Evolutionary conservation across 768 basidiomycete species (phyloP).

Genomic region (Phaffia australis): DNA sequence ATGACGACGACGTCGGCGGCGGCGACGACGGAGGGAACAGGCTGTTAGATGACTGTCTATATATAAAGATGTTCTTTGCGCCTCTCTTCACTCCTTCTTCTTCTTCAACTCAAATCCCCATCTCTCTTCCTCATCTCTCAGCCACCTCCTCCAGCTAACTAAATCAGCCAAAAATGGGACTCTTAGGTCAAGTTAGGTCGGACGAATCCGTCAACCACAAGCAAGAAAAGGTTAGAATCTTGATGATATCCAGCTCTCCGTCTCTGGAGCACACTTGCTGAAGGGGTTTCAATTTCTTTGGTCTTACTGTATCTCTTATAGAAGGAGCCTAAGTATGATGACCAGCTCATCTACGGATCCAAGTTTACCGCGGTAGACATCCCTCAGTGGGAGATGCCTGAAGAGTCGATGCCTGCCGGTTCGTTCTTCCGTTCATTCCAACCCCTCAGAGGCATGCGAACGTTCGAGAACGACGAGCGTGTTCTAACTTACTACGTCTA

Average conservation of each 20-base stretch:
- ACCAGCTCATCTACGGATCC: slow-evolving; percentile 25
- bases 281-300: background rate
- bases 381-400: slow-evolving; percentile 27
- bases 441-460: background rate
- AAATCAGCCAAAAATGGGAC: slow-evolving; percentile 11
- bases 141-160: background rate
- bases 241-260: background rate
- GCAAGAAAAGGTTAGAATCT: no score
- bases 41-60: no score
- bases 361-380: slow-evolving; percentile 5
- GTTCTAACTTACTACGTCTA: background rate
- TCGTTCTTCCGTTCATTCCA: slow-evolving; percentile 3
- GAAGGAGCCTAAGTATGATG: background rate
- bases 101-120: background rate
- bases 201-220: background rate
- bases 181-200: slow-evolving; percentile 13
- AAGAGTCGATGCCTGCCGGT: slow-evolving; percentile 27
- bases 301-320: background rate
- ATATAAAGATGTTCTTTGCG: no score
- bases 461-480: no score
- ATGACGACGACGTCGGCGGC: no score
- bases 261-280: background rate
- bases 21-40: no score
- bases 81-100: background rate
- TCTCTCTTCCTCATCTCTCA: background rate